A percentile compares a stretch with the other conserved stretches of the same genome.
Conservation (phyloP, 2,329 filamentous ascomycete species). For the Pezicula rhizophila region DNA sequence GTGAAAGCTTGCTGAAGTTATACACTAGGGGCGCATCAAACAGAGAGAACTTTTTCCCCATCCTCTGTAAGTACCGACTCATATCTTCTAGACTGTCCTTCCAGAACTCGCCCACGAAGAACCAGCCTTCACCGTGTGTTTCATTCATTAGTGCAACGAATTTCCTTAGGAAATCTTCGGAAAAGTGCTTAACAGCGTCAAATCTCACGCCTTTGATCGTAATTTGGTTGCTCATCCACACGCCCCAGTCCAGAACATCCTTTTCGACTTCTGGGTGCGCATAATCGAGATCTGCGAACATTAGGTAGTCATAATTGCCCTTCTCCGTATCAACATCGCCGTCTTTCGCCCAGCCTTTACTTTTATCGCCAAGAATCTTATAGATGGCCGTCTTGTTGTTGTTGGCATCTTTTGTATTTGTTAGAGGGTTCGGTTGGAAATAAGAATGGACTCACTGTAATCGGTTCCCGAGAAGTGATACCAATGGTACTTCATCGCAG, state of each 20-base stretch:
- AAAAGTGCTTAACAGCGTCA: conserved; percentile 70
- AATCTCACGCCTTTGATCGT: conserved; percentile 61
- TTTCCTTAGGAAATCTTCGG: conserved; percentile 57
- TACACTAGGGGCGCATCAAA: conserved; percentile 66
- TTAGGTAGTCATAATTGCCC: conserved; percentile 66
- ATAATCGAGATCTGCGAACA: conserved; percentile 69
- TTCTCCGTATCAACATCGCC: conserved; percentile 53
- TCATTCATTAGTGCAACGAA: conserved; percentile 54
- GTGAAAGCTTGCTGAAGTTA: conserved; percentile 57
- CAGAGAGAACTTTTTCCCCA: conserved; percentile 52
- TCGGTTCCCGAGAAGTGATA: conserved; percentile 65
- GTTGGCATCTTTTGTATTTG: conserved; percentile 32
- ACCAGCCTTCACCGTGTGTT: conserved; percentile 45
- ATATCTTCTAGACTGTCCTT: conserved; percentile 50
- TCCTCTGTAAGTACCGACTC: conserved; percentile 48
- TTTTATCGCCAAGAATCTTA: conserved; percentile 53
- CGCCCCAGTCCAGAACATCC: conserved; percentile 61
- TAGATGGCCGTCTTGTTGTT: conserved; percentile 55
- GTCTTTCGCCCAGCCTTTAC: conserved; percentile 57
- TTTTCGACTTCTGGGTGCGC: conserved; percentile 53
- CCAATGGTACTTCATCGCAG: conserved; percentile 57
- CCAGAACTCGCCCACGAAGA: conserved; percentile 68
- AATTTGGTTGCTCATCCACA: conserved; percentile 58
- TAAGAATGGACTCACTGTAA: conserved; percentile 33
- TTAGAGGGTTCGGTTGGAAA: background rate